These are phyloP conservation scores for Ailanthus altissimus DNA, from an alignment of 345 rosid species.

Conservation along the genomic window DNA sequence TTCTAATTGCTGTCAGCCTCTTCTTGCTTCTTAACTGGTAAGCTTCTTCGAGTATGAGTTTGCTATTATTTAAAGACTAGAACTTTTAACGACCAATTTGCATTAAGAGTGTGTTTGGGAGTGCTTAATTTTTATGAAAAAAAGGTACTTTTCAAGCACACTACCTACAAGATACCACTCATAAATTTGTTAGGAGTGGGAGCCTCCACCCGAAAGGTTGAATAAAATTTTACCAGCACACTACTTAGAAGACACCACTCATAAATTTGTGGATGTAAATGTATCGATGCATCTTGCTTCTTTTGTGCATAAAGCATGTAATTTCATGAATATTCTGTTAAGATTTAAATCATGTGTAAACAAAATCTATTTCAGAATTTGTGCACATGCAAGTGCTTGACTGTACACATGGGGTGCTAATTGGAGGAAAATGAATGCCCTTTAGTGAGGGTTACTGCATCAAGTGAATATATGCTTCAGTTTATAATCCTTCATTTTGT, in stretches of 20 bases:
- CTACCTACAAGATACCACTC: no score
- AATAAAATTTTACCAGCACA: not conserved
- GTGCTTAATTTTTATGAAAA: no score
- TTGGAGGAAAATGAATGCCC: not conserved
- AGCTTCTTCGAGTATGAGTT: slow-evolving; percentile 7
- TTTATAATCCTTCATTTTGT: not conserved
- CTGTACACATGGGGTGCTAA: not conserved
- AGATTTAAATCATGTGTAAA: not conserved
- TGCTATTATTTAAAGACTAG: not conserved
- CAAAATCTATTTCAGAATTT: not conserved
- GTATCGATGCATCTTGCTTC: not conserved
- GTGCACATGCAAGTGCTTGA: not conserved
- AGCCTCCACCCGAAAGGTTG: not conserved
- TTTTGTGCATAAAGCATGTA: not conserved
- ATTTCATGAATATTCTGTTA: not conserved
- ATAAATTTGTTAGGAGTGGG: not conserved
- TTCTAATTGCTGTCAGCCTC: slow-evolving; percentile 67
- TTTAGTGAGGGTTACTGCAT: not conserved
- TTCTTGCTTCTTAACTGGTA: slow-evolving; percentile 85
- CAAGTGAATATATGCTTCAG: not conserved
- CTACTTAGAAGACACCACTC: not conserved
- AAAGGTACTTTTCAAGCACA: no score
- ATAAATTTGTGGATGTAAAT: slow-evolving; percentile 6
- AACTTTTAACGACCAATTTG: not conserved
- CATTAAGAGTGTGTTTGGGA: no score